Base-by-base conservation (phyloP, 140 eudicot species). In the Ambrosia hybrid region DNA sequence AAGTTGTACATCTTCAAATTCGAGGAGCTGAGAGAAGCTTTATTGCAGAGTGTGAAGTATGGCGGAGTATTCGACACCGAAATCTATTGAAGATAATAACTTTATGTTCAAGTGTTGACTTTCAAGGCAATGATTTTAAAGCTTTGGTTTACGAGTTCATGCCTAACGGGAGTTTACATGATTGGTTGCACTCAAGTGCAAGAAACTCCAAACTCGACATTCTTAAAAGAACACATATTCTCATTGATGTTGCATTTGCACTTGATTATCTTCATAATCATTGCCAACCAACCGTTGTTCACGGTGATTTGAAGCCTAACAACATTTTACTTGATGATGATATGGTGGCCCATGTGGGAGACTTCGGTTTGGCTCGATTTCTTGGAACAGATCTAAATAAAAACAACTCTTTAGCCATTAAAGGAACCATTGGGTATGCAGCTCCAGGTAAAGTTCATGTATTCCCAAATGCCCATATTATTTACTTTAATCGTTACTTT, bases 321-420 rank as follows among this genome's bases (percentile, higher is more conserved):
- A 85, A 82, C 65, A 63, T 85, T 57, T 79, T 82, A 34, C 81
- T 85, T 9, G 86, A 85, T 48, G 65, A 46, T 12, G 78, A 85
- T 5, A 61, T 75, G 76, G 75, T 68, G 6, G 84, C 73, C 2
- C 80, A 68, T 68, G 80, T 85, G 14, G 83, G 82, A 2, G 89
- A 85, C 64, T 85, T 85, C 37, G 89, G 89, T 51, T 10, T 84
- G 39, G 76, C 88, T 0, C 79, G 48, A 38, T 68, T 80, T 12
- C 58, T 84, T 57, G 51, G 36, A 74, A 3, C 53, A 4, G 15
- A 71, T 62, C 15, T 48, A 38, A 39, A 73, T 46, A 73, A 64
- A 8, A 51, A 21, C 12, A 57, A 55, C 58, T 78, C 87, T 9
- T 51, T 43, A 56, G 72, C 65, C 37, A 6, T 76, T 2, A 76